Evolutionary conservation across 805 yeast genomes (phyloP), one percentile per base, ranked within the genome.

Genomic region (Yarrowia sp.): DNA sequence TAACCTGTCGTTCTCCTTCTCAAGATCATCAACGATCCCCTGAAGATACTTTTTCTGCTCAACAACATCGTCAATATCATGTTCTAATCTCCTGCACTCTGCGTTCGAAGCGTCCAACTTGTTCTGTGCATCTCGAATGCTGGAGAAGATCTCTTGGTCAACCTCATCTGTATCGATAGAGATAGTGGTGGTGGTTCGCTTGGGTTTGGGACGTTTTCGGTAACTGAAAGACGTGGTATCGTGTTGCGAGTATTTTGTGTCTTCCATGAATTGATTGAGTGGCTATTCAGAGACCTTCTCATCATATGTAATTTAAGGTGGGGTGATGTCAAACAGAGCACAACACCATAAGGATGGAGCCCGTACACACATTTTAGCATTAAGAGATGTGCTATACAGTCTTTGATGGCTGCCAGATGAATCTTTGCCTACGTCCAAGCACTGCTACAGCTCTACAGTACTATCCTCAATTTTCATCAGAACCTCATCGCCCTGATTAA

Each of bases 171-270:
- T 56, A 41, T 41, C n/a, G 22, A 56, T 43, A 12, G 40, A 14
- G 26, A 56, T 56, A 11, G 16, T 42, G 7, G 3, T 10, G 16
- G 48, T 26, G 10, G 40, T 3, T 8, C 22, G 38, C 41, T 32
- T 41, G 10, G 41, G 49, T 35, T 56, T 43, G 22, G 4, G 26
- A 11, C 49, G 49, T 26, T 42, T 42, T 11, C 49, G 48, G n/a
- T 15, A 41, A 8, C 49, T 42, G 64, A 42, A 42, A n/a, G 49
- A 56, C 5, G 64, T 56, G n/a, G 64, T 56, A 26, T 56, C 49
- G 7, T 56, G 49, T 35, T 56, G 64, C 1, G 49, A 26, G 26
- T 41, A 14, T n/a, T 42, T 42, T 56, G 64, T 42, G 49, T 42
- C 49, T 40, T 56, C 32, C 32, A 26, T 26, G 32, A 26, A 26